Base-by-base conservation (phyloP, 768 basidiomycete species). In the Cystofilobasidium capitatum region DNA sequence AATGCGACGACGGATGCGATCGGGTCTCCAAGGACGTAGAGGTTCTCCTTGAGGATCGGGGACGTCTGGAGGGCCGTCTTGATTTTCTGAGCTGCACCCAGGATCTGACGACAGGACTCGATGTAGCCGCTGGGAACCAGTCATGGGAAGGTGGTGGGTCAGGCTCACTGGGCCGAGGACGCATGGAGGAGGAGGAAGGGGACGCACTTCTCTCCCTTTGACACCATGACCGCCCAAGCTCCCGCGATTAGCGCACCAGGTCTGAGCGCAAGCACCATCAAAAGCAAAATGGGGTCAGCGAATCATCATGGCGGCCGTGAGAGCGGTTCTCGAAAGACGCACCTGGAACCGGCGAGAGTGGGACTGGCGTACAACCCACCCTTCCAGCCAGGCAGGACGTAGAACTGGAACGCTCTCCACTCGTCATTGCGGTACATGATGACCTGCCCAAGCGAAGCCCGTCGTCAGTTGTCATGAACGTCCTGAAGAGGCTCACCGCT, bases 211-310 rank as follows among this genome's bases (percentile, higher is more conserved):
- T 42, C 26, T 35, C 20, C 55, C 31, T 55, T 42, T 26, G 58
- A 64, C 70, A 94, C 88, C 85, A 99, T 87, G 2, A 91, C 91
- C 9, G 94, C 94, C 91, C 92, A 99, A 35, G 91, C 86, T 55
- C 89, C 94, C 31, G 94, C 94, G 69, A 99, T 87, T 69, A 97
- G 79, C 0, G 92, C 86, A 8, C 94, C 96, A 0, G 93, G 89
- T 44, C 93, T 90, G 71, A 29, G 24, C 42, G 22, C 22, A 12
- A 44, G 42, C 42, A 44, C 22, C 42, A 44, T 22, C 13, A 24
- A 51, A 51, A 24, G 26, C 14, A 51, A 51, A 51, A 9, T 14
- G 49, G 26, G 24, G 49, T 14, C 13, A 51, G 24, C 24, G 49
- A 51, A 9, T 9, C 22, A 26, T 31, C 33, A 20, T 31, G 60